These are phyloP conservation scores for Rhexocercosporidium sp. DNA, from an alignment of 2,329 filamentous ascomycete species.

Conservation along the genomic window DNA sequence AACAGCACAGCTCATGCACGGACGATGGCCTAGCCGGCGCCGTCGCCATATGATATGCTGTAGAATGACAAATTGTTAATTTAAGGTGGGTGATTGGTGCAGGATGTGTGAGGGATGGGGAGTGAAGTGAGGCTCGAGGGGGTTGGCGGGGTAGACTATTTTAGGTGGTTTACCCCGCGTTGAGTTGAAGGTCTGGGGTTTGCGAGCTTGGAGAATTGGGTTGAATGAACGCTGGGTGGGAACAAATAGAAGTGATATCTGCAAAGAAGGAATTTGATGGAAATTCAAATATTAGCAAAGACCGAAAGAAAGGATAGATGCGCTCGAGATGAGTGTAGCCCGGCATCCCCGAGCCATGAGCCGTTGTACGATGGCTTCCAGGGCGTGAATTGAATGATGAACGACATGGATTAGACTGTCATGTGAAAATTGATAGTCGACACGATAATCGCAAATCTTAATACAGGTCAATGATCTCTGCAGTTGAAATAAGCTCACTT, in stretches of 20 bases:
- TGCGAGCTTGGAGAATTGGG: no score
- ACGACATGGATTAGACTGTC: not conserved
- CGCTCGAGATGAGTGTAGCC: no score
- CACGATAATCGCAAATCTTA: no score
- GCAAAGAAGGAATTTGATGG: no score
- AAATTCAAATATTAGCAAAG: no score
- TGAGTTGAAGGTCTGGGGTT: not conserved
- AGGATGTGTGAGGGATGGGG: not conserved
- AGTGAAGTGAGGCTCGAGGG: not conserved
- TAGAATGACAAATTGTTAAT: not conserved
- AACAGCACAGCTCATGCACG: slow-evolving; percentile 3
- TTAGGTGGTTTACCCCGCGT: not conserved
- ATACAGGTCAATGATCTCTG: no score
- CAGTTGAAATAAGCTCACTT: no score
- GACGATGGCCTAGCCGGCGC: not conserved
- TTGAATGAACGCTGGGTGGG: not conserved
- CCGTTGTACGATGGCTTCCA: no score
- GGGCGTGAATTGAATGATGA: not conserved
- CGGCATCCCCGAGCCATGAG: no score
- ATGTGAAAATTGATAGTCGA: no score
- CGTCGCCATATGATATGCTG: not conserved
- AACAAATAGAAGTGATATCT: not conserved
- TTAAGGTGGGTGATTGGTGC: not conserved
- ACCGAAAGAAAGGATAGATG: no score
- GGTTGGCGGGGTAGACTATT: not conserved